These are phyloP conservation scores for Globisporangium paddicum DNA, from an alignment of 352 stramenopile species.

Conservation along the genomic window DNA sequence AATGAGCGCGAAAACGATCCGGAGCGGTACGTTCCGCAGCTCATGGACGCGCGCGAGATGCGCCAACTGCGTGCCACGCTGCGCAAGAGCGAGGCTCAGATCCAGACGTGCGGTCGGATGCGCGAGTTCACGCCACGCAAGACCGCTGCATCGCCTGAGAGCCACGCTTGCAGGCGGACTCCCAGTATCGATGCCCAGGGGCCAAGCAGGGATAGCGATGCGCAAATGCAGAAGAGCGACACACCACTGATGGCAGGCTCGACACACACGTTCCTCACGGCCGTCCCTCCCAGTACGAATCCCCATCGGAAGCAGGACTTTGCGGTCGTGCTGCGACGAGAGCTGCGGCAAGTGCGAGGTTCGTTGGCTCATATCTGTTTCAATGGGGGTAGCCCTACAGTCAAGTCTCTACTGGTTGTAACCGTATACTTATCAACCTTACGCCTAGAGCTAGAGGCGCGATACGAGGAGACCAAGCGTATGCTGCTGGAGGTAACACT, in stretches of 20 bases:
- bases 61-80: constrained; percentile 32
- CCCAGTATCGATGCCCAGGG: neutral
- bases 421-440: neutral
- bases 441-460: constrained; percentile 32
- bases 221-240: neutral
- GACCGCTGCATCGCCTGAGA: neutral
- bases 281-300: neutral
- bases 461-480: constrained; percentile 52
- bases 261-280: constrained; percentile 6
- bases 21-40: constrained; percentile 33
- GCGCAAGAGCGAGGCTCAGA: constrained; percentile 28
- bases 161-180: neutral
- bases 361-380: neutral
- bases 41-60: constrained; percentile 59
- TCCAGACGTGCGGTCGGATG: constrained; percentile 40
- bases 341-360: constrained; percentile 39
- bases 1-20: constrained; percentile 3
- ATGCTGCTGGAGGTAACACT: constrained; percentile 51
- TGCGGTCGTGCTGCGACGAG: constrained; percentile 24
- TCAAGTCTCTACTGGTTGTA: no score
- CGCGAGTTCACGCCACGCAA: constrained; percentile 43
- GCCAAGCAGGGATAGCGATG: neutral
- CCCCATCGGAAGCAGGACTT: constrained; percentile 30
- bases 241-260: neutral
- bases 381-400: no score